A percentile compares a stretch with the other conserved stretches of the same genome.
Evolutionary conservation across 805 yeast genomes (phyloP).

Genomic region (Ogataea paraovalis): DNA sequence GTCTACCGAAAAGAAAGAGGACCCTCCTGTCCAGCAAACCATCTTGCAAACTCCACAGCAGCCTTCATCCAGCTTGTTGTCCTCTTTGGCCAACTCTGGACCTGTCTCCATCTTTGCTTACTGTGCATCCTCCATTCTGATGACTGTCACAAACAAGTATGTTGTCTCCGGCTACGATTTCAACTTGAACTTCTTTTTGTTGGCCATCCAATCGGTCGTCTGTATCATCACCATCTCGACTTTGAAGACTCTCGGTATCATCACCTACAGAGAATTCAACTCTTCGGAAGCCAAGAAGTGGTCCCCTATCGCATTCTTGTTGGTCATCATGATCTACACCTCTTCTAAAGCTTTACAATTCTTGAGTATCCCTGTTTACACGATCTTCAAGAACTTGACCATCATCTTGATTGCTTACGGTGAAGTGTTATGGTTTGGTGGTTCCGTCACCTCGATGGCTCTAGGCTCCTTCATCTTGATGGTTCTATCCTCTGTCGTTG

Average conservation of each 20-base stretch:
- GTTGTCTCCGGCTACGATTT: slow-evolving; percentile 74
- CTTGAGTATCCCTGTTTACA: slow-evolving; percentile 91
- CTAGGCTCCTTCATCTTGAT: slow-evolving; percentile 83
- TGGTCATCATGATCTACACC: slow-evolving; percentile 94
- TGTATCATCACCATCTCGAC: slow-evolving; percentile 70
- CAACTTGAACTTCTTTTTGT: slow-evolving; percentile 80
- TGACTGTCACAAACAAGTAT: slow-evolving; percentile 96
- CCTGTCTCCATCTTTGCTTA: slow-evolving; percentile 73
- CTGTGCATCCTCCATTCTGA: slow-evolving; percentile 90
- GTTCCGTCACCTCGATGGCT: slow-evolving; percentile 84
- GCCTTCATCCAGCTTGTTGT: slow-evolving; percentile 7
- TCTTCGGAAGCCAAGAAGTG: slow-evolving; percentile 89
- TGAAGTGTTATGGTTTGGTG: slow-evolving; percentile 97
- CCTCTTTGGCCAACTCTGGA: slow-evolving; percentile 45
- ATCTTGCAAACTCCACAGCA: slow-evolving; percentile 11
- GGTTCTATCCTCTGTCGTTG: slow-evolving; percentile 95
- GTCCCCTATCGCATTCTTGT: slow-evolving; percentile 87
- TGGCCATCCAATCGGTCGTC: slow-evolving; percentile 85
- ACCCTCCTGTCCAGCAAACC: slow-evolving; percentile 17
- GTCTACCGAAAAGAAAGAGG: slow-evolving; percentile 25
- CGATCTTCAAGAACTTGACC: slow-evolving; percentile 96
- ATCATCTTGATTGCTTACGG: slow-evolving; percentile 97
- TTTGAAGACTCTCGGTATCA: slow-evolving; percentile 70
- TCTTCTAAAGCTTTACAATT: slow-evolving; percentile 91
- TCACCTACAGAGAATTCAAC: slow-evolving; percentile 84